These are phyloP conservation scores for Penicillium argentinense DNA, from an alignment of 495 filamentous ascomycete species.

Conservation along the genomic window DNA sequence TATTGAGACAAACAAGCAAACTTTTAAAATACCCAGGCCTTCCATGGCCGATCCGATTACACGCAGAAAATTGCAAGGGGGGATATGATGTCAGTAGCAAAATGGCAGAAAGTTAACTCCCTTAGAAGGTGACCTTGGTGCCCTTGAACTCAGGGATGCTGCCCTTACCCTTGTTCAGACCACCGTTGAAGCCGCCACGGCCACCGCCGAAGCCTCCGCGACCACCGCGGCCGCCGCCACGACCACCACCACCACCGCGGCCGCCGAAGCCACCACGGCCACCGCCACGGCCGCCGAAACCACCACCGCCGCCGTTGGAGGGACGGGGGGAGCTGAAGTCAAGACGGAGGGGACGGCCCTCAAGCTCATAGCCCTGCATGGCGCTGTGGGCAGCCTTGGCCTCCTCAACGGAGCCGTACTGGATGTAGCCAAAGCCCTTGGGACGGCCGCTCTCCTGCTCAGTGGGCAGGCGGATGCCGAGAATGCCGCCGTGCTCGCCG, in stretches of 20 bases:
- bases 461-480: conserved; percentile 84
- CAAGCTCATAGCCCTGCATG: conserved; percentile 74
- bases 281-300: conserved; percentile 55
- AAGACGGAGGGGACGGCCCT: conserved; percentile 78
- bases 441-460: conserved; percentile 80
- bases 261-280: conserved; percentile 54
- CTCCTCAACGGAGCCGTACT: conserved; percentile 80
- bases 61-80: conserved; percentile 18
- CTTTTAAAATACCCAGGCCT: conserved; percentile 20
- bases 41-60: conserved; percentile 19
- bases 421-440: conserved; percentile 96
- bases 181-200: conserved; percentile 44
- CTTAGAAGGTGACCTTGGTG: conserved; percentile 87
- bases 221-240: conserved; percentile 53
- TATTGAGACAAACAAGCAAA: conserved; percentile 16
- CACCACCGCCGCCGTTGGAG: conserved; percentile 55
- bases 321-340: conserved; percentile 84
- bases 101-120: conserved; percentile 10
- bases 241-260: conserved; percentile 47
- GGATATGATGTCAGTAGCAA: conserved; percentile 14
- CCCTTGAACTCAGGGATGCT: conserved; percentile 85
- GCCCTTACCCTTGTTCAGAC: conserved; percentile 63
- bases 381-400: conserved; percentile 72
- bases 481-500: conserved; percentile 65
- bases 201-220: conserved; percentile 56